phyloP scores from a whole-genome alignment of 2,329 filamentous ascomycete species.

The Fusarium pseudoanthophilum region DNA sequence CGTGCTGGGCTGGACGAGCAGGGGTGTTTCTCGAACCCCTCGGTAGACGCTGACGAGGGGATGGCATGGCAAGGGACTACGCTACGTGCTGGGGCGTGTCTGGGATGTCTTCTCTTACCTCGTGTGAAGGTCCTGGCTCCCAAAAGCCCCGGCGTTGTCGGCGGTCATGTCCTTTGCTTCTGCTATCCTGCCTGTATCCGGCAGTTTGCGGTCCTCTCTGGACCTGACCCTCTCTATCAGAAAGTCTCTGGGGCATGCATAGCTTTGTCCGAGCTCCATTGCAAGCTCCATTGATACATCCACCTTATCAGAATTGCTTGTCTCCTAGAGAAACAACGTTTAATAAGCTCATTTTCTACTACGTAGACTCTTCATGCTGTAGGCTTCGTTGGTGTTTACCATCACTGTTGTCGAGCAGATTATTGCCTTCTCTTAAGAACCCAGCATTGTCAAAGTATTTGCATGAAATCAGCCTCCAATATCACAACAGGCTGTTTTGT shows the following conservation, averaged over 20 bases:
- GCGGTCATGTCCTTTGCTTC: slow-evolving; percentile 34
- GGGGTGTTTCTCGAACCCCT: slow-evolving; percentile 46
- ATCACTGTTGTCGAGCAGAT: slow-evolving; percentile 16
- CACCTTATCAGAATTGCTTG: slow-evolving; percentile 39
- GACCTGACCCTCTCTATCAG: slow-evolving; percentile 39
- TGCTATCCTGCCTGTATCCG: slow-evolving; percentile 40
- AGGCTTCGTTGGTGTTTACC: slow-evolving; percentile 5
- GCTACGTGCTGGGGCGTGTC: slow-evolving; percentile 43
- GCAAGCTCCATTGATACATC: slow-evolving; percentile 35
- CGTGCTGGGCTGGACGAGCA: slow-evolving; percentile 35
- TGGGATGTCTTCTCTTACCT: slow-evolving; percentile 42
- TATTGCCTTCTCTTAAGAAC: slow-evolving; percentile 38
- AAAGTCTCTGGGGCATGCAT: slow-evolving; percentile 39
- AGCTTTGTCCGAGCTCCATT: slow-evolving; percentile 44
- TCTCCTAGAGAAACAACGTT: slow-evolving; percentile 33
- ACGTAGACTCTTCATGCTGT: slow-evolving; percentile 21
- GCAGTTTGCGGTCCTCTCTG: slow-evolving; percentile 43
- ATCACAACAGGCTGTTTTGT: slow-evolving; percentile 42
- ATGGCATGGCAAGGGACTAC: slow-evolving; percentile 39
- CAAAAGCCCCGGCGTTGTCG: slow-evolving; percentile 31
- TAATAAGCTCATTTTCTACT: slow-evolving; percentile 35
- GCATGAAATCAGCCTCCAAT: slow-evolving; percentile 38
- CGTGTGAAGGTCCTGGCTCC: slow-evolving; percentile 39
- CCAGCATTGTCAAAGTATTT: slow-evolving; percentile 36
- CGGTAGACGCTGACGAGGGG: slow-evolving; percentile 49